Evolutionary conservation across 2,329 filamentous ascomycete species (phyloP).

Genomic region (Intubia oerlemansii): DNA sequence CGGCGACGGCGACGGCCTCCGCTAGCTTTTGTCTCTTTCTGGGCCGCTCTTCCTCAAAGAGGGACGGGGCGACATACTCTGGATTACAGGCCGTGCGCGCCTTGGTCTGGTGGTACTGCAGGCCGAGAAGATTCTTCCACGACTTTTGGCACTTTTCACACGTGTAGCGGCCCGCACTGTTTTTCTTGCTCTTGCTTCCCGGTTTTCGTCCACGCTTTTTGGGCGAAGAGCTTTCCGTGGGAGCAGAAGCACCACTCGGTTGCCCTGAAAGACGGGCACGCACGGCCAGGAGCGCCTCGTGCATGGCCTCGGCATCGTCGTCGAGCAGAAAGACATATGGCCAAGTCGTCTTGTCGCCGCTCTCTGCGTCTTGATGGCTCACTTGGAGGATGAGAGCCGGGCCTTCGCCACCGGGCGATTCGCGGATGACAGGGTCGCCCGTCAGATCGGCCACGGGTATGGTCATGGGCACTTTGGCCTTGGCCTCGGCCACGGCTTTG

Average conservation of each 20-base stretch:
- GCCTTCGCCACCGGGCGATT: conserved; percentile 8
- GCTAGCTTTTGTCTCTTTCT: no score
- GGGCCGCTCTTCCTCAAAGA: no score
- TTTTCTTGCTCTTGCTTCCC: not conserved
- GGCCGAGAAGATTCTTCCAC: conserved; percentile 36
- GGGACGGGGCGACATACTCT: no score
- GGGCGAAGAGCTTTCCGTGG: no score
- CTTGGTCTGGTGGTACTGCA: conserved; percentile 37
- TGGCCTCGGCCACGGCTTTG: not conserved
- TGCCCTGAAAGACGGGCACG: no score
- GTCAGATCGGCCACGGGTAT: conserved; percentile 9
- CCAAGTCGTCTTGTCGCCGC: conserved; percentile 1
- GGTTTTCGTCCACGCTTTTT: no score
- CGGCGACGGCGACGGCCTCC: no score
- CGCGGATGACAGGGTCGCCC: conserved; percentile 7
- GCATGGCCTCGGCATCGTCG: not conserved
- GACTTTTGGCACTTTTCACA: conserved; percentile 30
- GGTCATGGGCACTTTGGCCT: conserved; percentile 8
- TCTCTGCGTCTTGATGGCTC: no score
- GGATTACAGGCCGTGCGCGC: conserved; percentile 32
- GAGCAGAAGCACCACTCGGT: no score
- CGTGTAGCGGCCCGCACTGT: conserved; percentile 12
- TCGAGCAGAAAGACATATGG: conserved; percentile 1
- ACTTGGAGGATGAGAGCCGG: conserved; percentile 10
- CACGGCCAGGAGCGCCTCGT: no score